A percentile compares a stretch with the other conserved stretches of the same genome.
Conservation (phyloP, 2,329 filamentous ascomycete genomes). For the Myotisia sp. region DNA sequence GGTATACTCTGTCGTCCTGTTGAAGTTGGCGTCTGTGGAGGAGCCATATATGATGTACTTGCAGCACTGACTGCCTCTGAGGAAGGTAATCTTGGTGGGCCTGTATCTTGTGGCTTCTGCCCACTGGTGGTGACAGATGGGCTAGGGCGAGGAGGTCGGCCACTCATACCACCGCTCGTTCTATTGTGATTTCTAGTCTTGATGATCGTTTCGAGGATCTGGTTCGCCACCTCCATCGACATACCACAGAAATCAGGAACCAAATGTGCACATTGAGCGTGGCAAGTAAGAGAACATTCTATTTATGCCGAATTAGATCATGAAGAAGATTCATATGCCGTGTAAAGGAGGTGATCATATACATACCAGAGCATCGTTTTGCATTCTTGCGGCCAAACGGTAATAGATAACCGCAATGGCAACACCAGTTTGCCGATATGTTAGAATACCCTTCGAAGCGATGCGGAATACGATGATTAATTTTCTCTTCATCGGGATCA, state of each 20-base stretch:
- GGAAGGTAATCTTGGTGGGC: conserved; percentile 24
- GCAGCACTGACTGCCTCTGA: conserved; percentile 30
- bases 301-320: conserved; percentile 8
- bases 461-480: conserved; percentile 98
- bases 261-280: conserved; percentile 81
- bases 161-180: conserved; percentile 41
- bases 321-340: not conserved
- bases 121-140: conserved; percentile 24
- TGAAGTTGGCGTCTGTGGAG: conserved; percentile 32
- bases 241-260: conserved; percentile 98
- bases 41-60: conserved; percentile 29
- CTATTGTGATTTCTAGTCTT: conserved; percentile 61
- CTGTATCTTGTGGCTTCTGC: conserved; percentile 24
- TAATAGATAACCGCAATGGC: conserved; percentile 91
- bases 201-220: conserved; percentile 77
- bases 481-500: conserved; percentile 97
- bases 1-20: conserved; percentile 29
- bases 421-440: conserved; percentile 98
- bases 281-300: conserved; percentile 87
- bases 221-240: conserved; percentile 94
- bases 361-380: conserved; percentile 69
- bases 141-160: conserved; percentile 50
- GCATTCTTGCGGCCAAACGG: conserved; percentile 92
- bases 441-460: conserved; percentile 95
- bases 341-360: conserved; percentile 1